Evolutionary conservation across 1,139 yeast species (phyloP).

Genomic region (Saccharomycopsis phalli): DNA sequence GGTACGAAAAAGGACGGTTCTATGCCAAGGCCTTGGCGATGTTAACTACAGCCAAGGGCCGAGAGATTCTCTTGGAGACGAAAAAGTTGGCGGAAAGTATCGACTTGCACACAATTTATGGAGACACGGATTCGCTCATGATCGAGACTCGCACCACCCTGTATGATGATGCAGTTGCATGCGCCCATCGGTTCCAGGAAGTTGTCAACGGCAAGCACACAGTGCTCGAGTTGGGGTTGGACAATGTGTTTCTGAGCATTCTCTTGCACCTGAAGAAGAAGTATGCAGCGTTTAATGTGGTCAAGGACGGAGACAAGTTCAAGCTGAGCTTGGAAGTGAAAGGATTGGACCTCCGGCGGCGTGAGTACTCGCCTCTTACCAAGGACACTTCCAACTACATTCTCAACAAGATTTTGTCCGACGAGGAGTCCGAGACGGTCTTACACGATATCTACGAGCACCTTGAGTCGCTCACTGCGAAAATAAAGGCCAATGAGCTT

Average conservation of each 20-base stretch:
- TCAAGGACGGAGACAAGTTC: constrained; percentile 34
- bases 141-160: constrained; percentile 77
- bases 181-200: constrained; percentile 78
- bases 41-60: constrained; percentile 90
- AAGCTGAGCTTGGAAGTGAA: constrained; percentile 71
- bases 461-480: constrained; percentile 49
- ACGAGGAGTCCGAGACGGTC: constrained; percentile 70
- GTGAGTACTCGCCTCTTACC: constrained; percentile 90
- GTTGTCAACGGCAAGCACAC: constrained; percentile 84
- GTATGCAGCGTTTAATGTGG: constrained; percentile 81
- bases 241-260: constrained; percentile 80
- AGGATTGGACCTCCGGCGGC: constrained; percentile 94
- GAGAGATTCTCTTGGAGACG: constrained; percentile 91
- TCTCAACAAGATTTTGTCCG: constrained; percentile 62
- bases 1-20: constrained; percentile 84
- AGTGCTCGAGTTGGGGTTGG: constrained; percentile 87
- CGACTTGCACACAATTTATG: constrained; percentile 83
- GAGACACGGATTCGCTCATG: constrained; percentile 99
- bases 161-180: constrained; percentile 64
- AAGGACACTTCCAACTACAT: constrained; percentile 80
- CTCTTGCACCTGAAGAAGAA: constrained; percentile 94
- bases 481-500: constrained; percentile 54
- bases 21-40: constrained; percentile 95
- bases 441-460: constrained; percentile 65
- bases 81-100: constrained; percentile 83